Evolutionary conservation across 2,329 filamentous ascomycete genomes (phyloP).

Genomic region (Pyrenochaeta sp.): DNA sequence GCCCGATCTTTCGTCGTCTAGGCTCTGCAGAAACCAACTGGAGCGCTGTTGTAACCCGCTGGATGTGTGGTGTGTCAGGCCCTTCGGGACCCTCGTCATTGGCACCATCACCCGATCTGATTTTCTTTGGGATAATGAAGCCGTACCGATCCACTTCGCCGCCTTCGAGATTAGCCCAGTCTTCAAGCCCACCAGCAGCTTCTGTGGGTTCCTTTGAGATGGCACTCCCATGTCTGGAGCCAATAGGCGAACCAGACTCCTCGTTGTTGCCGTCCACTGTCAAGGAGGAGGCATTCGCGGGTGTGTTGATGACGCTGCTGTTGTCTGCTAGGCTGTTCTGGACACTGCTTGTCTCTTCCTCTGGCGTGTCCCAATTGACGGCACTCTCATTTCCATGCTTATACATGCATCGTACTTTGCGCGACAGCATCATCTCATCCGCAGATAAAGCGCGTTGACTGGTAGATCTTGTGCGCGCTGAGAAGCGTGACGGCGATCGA

Average conservation of each 20-base stretch:
- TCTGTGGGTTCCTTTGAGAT: constrained; percentile 63
- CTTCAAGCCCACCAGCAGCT: constrained; percentile 69
- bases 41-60: constrained; percentile 68
- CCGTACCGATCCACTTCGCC: constrained; percentile 71
- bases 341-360: constrained; percentile 30
- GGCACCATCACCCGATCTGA: constrained; percentile 41
- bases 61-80: constrained; percentile 54
- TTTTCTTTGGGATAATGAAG: constrained; percentile 63
- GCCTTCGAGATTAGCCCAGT: constrained; percentile 68
- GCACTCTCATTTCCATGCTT: constrained; percentile 67
- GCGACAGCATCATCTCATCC: constrained; percentile 70
- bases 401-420: constrained; percentile 71
- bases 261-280: constrained; percentile 39
- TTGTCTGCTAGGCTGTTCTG: constrained; percentile 35
- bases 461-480: constrained; percentile 45
- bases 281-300: constrained; percentile 39
- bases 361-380: constrained; percentile 51
- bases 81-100: constrained; percentile 36
- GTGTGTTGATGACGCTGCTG: constrained; percentile 31
- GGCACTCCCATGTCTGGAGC: constrained; percentile 35
- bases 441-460: constrained; percentile 64
- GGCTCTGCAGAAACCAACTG: constrained; percentile 65
- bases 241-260: constrained; percentile 39
- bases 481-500: constrained; percentile 49
- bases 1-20: constrained; percentile 61